Base-by-base conservation (phyloP, 148 eudicot genomes). In the Cornus florida region DNA sequence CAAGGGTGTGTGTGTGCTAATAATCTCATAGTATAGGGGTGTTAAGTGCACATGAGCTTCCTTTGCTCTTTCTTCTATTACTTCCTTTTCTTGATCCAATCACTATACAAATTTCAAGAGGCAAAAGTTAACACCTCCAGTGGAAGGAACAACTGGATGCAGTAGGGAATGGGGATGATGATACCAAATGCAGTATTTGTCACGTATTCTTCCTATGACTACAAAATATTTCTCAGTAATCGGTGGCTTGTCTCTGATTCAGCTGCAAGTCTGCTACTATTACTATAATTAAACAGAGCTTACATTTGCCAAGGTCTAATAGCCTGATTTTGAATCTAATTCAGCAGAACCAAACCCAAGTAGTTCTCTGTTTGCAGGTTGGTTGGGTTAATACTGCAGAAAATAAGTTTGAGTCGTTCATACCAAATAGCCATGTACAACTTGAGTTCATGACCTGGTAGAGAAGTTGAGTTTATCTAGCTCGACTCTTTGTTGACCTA, bases 161-260 rank as follows among this genome's bases (percentile, higher is more conserved):
- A 71, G 80, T 7, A 81, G 82, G 32, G 74, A 28, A 84, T 59
- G 82, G 32, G 74, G 1, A 84, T 59, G 87, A 88, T 71, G 97
- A 92, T 71, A 70, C 75, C 78, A 95, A 93, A 82, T 95, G 99
- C 92, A 87, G 91, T 77, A 90, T 95, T 80, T 95, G 99, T 87
- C 99, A 95, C 97, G 99, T 95, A 28, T 33, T 43, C 64, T 46
- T 70, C 59, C 39, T 28, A 20, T 67, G 8, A 32, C 69, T 76
- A 70, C 24, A 28, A 38, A 67, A 32, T 1, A n/a, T 10, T 50
- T 65, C 73, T 35, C 46, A n/a, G 17, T 23, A 28, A 28, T 48
- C 7, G 13, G 22, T 22, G 35, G 11, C 66, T 57, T 48, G 69
- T 50, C 12, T 16, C 8, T 20, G 3, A 35, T 73, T n/a, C 22